phyloP scores from a whole-genome alignment of 2,329 filamentous ascomycete species.

The Fusarium falciforme region DNA sequence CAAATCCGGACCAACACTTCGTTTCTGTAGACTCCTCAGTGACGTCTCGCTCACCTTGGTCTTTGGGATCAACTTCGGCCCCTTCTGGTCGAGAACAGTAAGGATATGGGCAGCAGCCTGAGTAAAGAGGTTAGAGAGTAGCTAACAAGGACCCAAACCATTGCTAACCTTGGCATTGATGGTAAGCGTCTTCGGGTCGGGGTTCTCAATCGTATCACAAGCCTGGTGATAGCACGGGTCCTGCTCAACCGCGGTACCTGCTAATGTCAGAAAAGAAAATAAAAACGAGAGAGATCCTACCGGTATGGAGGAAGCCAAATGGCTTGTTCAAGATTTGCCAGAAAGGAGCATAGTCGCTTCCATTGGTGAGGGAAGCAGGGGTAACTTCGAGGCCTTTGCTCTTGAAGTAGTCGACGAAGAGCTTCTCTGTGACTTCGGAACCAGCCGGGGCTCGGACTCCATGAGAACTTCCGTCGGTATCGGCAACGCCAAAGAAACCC shows the following conservation, averaged over 20 bases:
- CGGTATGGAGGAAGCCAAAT: slow-evolving; percentile 38
- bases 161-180: slow-evolving; percentile 37
- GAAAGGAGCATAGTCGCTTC: slow-evolving; percentile 38
- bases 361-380: slow-evolving; percentile 50
- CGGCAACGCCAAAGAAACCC: slow-evolving; percentile 37
- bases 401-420: slow-evolving; percentile 43
- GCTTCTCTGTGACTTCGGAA: slow-evolving; percentile 42
- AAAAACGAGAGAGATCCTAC: not conserved
- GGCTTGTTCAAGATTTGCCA: slow-evolving; percentile 45
- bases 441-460: slow-evolving; percentile 42
- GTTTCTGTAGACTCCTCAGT: slow-evolving; percentile 22
- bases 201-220: slow-evolving; percentile 52
- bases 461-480: slow-evolving; percentile 40
- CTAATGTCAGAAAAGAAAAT: not conserved
- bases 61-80: slow-evolving; percentile 43
- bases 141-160: fast-evolving
- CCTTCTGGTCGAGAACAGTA: slow-evolving; percentile 36
- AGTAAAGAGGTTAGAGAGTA: not conserved
- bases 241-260: slow-evolving; percentile 27
- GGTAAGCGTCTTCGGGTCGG: slow-evolving; percentile 45
- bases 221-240: slow-evolving; percentile 48
- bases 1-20: slow-evolving; percentile 27
- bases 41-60: slow-evolving; percentile 25
- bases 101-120: slow-evolving; percentile 60
- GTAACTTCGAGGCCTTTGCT: slow-evolving; percentile 41